Evolutionary conservation across 257 asterid genomes (phyloP), one percentile per base, ranked within the genome.

Genomic region (Jasminum sambac): DNA sequence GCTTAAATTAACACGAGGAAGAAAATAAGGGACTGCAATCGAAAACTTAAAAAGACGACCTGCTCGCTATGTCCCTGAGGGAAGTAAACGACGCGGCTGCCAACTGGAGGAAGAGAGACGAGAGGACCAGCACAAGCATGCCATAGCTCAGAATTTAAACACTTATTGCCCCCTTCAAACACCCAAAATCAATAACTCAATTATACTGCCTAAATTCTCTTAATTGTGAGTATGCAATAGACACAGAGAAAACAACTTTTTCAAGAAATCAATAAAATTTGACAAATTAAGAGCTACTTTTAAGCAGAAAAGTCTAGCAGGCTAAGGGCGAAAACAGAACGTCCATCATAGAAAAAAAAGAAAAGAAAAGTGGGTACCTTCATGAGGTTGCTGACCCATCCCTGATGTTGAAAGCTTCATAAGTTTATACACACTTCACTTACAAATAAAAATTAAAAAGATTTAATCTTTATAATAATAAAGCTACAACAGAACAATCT

Each of bases 21-120:
- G 59, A 60, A 26, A 66, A 70, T 41, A 52, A 37, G 43, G 66
- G 48, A 65, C 57, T 19, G 36, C 61, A 59, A 38, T 21, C n/a
- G 60, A 55, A 40, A 8, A 66, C 62, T 43, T 72, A 42, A 1
- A 62, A 64, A 68, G 42, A 63, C 25, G 61, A 94, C 98, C 98
- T 94, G 98, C 84, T 94, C 98, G 70, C 98, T 94, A 55, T 94
- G 98, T 66, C 98, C 98, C 85, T 94, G 98, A 77, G 98, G 98
- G 72, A 94, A 91, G 90, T 94, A 94, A 81, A 90, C 97, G 79
- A 88, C 97, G 2, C 98, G 96, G 68, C 96, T 84, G 36, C 97
- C 98, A 16, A 85, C 82, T 0, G 81, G 77, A 42, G 98, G 98
- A 73, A 94, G 81, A 11, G 96, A 94, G 77, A 94, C 98, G 77